phyloP scores from a whole-genome alignment of 805 yeast species.

The Starmerella khaoyaiensis region DNA sequence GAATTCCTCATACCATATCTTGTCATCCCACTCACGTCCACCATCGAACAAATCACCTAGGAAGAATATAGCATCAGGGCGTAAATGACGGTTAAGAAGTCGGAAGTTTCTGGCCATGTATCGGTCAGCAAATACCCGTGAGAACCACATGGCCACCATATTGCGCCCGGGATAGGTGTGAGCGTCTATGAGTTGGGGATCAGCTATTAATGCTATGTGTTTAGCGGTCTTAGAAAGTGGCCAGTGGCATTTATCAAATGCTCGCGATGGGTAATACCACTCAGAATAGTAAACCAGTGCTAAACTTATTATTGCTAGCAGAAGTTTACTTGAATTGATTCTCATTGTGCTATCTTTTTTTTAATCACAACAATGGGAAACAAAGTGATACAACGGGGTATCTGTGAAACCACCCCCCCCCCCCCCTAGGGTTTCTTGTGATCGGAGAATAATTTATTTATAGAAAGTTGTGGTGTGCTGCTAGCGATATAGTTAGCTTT shows the following conservation, averaged over 20 bases:
- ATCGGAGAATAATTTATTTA: too few species aligned
- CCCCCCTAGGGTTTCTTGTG: too few species aligned
- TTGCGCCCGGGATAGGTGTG: slow-evolving; percentile 73
- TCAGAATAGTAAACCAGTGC: slow-evolving; percentile 34
- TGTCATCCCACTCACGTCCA: slow-evolving; percentile 73
- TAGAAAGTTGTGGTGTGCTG: too few species aligned
- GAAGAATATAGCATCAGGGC: slow-evolving; percentile 66
- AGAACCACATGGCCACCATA: slow-evolving; percentile 37
- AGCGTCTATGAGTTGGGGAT: slow-evolving; percentile 86
- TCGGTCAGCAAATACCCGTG: slow-evolving; percentile 56
- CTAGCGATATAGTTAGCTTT: too few species aligned
- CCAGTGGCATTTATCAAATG: slow-evolving; percentile 48
- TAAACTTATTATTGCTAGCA: neutral
- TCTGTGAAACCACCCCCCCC: too few species aligned
- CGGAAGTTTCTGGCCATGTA: slow-evolving; percentile 68
- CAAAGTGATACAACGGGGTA: too few species aligned
- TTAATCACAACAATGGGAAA: too few species aligned
- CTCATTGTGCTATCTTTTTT: too few species aligned
- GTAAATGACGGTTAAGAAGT: slow-evolving; percentile 41
- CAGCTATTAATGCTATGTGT: slow-evolving; percentile 57
- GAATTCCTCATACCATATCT: slow-evolving; percentile 57
- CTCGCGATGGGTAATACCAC: slow-evolving; percentile 35
- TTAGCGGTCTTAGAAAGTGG: slow-evolving; percentile 14
- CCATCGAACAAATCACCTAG: slow-evolving; percentile 93
- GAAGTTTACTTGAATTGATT: neutral